Base-by-base conservation (phyloP, 768 basidiomycete species). In the Rhodosporidiobolus sp. region DNA sequence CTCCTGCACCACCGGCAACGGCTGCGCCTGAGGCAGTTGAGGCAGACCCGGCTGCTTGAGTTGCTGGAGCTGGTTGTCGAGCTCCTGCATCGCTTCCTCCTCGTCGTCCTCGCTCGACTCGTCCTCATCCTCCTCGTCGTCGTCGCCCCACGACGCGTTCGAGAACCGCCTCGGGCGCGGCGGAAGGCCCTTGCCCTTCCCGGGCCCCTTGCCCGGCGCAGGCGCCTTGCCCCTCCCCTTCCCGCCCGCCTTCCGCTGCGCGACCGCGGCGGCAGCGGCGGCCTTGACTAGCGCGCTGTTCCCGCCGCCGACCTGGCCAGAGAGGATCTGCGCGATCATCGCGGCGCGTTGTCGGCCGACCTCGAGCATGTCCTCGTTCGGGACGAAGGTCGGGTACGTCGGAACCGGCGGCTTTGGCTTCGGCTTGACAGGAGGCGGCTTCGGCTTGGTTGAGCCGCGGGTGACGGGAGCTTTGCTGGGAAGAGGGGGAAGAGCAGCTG, bases 161-260 rank as follows among this genome's bases (percentile, higher is more conserved):
- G 57, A 60, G 12, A 45, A 52, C n/a, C 54, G 43, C 35, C 59
- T 50, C 10, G 65, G 61, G 17, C 60, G 70, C 3, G 70, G 65
- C 22, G 62, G 61, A 7, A 67, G 57, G 19, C 59, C 65, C 32
- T 72, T 72, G 7, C 70, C 70, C 49, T 72, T 72, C 10, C 70
- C 70, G 0, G 62, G 65, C 3, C 54, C 70, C 26, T 72, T 72
- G 12, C 70, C 70, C 1, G 55, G 52, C 17, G 62, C 17, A 34
- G 28, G 48, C 30, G n/a, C 55, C 59, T 46, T 49, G 35, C 57
- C 38, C 54, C 59, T 67, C 8, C 70, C 64, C 28, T 56, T 69
- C 1, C 65, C 65, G 30, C 60, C 62, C 12, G 55, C 24, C 26
- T 20, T 49, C 6, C 61, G 34, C 35, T 66, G 48, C 43, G 55